phyloP scores from a whole-genome alignment of 2,329 filamentous ascomycete species.

The Aspergillus luchuensis region DNA sequence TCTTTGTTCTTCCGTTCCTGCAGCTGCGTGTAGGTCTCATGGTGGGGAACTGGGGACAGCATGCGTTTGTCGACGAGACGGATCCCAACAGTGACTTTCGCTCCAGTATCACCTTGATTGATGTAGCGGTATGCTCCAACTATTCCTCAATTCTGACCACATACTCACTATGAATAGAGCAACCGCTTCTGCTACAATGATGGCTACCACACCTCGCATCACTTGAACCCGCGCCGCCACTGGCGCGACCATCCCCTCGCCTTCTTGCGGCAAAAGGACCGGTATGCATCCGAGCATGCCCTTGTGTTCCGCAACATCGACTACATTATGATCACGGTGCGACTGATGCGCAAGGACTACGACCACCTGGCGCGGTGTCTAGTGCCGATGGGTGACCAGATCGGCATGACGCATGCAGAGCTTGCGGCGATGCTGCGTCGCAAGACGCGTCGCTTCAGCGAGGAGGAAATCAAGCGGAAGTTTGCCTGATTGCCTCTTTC shows the following conservation, averaged over 20 bases:
- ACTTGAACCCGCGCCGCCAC: slow-evolving; percentile 55
- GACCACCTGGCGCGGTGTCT: slow-evolving; percentile 67
- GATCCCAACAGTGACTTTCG: slow-evolving; percentile 77
- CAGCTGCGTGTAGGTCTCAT: slow-evolving; percentile 71
- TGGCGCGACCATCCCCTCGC: slow-evolving; percentile 78
- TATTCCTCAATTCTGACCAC: neutral
- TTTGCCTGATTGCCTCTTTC: slow-evolving; percentile 2
- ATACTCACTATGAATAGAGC: slow-evolving; percentile 54
- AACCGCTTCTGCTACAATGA: slow-evolving; percentile 84
- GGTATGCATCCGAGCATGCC: slow-evolving; percentile 67
- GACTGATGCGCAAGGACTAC: slow-evolving; percentile 71
- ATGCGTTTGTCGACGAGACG: slow-evolving; percentile 74
- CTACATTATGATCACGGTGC: slow-evolving; percentile 73
- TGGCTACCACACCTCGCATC: slow-evolving; percentile 71
- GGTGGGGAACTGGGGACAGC: slow-evolving; percentile 83
- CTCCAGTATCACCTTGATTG: slow-evolving; percentile 76
- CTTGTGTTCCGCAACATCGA: slow-evolving; percentile 81
- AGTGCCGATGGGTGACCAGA: slow-evolving; percentile 73
- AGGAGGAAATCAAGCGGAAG: slow-evolving; percentile 18
- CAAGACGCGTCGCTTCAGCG: slow-evolving; percentile 64
- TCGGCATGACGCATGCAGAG: slow-evolving; percentile 65
- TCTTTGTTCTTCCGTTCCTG: slow-evolving; percentile 66
- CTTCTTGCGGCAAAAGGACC: slow-evolving; percentile 69
- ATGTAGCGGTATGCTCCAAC: slow-evolving; percentile 66
- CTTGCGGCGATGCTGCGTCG: slow-evolving; percentile 63